Percentiles rank a stretch among this genome's conserved stretches.
These are phyloP conservation scores for Begonia loranthoides DNA, from an alignment of 306 rosid genomes.

Conservation along the genomic window DNA sequence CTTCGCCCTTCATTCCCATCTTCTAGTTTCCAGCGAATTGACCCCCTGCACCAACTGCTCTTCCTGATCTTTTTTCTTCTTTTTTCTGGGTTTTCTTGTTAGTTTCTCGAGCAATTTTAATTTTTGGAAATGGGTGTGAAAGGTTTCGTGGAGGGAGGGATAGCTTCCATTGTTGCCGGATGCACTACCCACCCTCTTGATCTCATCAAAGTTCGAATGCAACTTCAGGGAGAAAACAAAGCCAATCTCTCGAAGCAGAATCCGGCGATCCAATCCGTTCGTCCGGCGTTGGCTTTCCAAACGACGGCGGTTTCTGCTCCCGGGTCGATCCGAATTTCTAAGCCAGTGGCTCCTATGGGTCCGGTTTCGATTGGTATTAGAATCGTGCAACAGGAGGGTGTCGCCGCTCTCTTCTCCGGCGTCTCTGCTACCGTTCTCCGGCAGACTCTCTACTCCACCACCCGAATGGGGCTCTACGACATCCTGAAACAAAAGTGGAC, in stretches of 20 bases:
- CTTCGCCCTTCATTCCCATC: constrained; percentile 23
- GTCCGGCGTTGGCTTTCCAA: constrained; percentile 43
- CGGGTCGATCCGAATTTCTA: constrained; percentile 17
- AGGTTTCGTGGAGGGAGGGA: constrained; percentile 66
- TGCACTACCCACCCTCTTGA: constrained; percentile 65
- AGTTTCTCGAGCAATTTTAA: too few species aligned
- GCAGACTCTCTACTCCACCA: constrained; percentile 62
- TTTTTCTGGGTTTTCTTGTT: too few species aligned
- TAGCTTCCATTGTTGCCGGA: constrained; percentile 63
- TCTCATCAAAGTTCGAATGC: constrained; percentile 74
- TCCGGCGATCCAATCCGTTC: constrained; percentile 19
- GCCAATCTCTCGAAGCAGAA: constrained; percentile 7
- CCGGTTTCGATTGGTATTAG: constrained; percentile 36
- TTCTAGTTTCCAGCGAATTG: background rate
- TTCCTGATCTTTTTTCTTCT: too few species aligned
- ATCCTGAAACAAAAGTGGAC: constrained; percentile 53
- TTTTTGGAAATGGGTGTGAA: constrained; percentile 33
- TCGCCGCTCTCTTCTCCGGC: constrained; percentile 51
- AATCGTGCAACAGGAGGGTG: constrained; percentile 55
- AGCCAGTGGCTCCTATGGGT: constrained; percentile 18
- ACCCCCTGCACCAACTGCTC: too few species aligned
- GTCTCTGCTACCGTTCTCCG: constrained; percentile 75
- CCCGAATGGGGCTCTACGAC: constrained; percentile 76
- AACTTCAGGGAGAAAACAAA: constrained; percentile 38
- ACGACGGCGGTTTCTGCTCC: constrained; percentile 4